Base-by-base conservation (phyloP, 2,329 filamentous ascomycete genomes). In the Chrysoporthe deuterocubensis region DNA sequence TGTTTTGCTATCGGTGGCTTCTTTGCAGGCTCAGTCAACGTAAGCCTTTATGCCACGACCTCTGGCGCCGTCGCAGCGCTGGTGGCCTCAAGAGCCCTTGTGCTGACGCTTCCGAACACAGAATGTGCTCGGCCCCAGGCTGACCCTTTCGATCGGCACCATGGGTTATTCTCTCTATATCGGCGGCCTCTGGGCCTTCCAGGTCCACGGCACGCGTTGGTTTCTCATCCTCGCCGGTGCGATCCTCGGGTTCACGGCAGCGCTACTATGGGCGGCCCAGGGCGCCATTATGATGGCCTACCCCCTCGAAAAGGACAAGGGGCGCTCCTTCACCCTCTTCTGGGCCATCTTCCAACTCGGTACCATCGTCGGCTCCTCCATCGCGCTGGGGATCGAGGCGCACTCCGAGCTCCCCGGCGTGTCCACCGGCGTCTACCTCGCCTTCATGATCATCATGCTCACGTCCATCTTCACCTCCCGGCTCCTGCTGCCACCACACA, bases 401-500 rank as follows among this genome's bases (percentile, higher is more conserved):
- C 11, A 71, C 62, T 71, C 67, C 18, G 69, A 62, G 37, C 54
- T 72, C 26, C 68, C 72, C 18, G 67, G 69, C 13, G 74, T 76
- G 11, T 71, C 72, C 6, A 73, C 71, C 42, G 72, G 71, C 18
- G 72, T 73, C 2, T 76, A 75, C 66, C 64, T 72, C 34, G 73
- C 72, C 60, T 72, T 76, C 62, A 69, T 76, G 58, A 69, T 76
- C 46, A 73, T 75, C 60, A 71, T 72, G 71, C 62, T 72, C 26
- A 66, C 69, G 1, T 65, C 71, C n/a, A 68, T 71, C 13, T 43
- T 68, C 7, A 59, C 70, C 21, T 68, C 69, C 54, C 71, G 72
- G 61, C 66, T 71, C 4, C 62, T 74, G 4, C 62, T 74, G 40
- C 66, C 68, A 1, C 66, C 71, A 11, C 63, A 72, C 59, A 65